Evolutionary conservation across 176 grass and related monocot species (phyloP), one percentile per base, ranked within the genome.

Genomic region (Microstegium vimineum): DNA sequence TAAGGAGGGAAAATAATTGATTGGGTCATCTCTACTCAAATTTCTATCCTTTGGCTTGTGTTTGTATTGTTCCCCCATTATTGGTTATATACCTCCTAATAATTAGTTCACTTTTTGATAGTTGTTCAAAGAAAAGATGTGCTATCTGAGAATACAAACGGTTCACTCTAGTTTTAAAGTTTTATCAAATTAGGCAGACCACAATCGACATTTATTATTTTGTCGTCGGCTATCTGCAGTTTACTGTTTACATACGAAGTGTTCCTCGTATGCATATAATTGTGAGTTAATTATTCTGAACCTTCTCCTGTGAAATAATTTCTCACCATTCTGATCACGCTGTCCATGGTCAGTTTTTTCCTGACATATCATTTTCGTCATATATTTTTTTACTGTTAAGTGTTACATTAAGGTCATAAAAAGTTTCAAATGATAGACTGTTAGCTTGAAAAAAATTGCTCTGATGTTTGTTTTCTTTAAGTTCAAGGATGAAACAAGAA

Each of bases 391-490:
- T 60, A 36, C 51, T 27, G 30, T 34, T 62, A 63, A 15, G 22
- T 34, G 38, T 71, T 71, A 45, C 20, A 30, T 26, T 59, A 51
- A 25, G 26, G 17, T 16, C 51, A 62, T 62, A 45, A 78, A 34
- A 71, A 30, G 0, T 67, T 62, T 56, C 9, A 61, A 43, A 75
- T 46, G 67, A 68, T 35, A 69, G 4, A 60, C 17, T 15, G 3
- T 33, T 32, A 38, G 26, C 62, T 70, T 69, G 4, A 61, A 38
- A 25, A 34, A 59, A 47, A 69, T n/a, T 60, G n/a, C 2, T 79
- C 41, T 30, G 33, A 41, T 86, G 33, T 23, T 66, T 86, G 33
- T 23, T 66, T 65, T 62, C 11, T 17, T 82, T 62, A 73, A 41
- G 54, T 75, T 46, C 16, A 70, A 51, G 25, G 16, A 8, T 46